These are phyloP conservation scores for Blastobotrys illinoisensis DNA, from an alignment of 1,139 yeast genomes.

Conservation along the genomic window DNA sequence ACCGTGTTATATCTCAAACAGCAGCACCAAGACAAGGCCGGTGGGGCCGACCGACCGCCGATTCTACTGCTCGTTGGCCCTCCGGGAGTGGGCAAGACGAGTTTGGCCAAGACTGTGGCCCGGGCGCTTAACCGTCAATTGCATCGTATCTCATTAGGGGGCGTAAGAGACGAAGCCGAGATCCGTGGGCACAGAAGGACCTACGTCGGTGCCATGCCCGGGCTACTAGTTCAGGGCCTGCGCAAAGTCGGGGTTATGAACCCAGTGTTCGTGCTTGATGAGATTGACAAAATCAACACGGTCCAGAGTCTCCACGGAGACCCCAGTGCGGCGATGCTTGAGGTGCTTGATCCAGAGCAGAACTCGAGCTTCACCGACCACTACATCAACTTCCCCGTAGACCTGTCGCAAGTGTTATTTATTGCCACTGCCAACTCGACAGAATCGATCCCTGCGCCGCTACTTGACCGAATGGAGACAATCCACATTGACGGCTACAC, in stretches of 20 bases:
- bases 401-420: conserved; percentile 75
- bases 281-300: conserved; percentile 76
- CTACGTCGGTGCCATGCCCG: conserved; percentile 93
- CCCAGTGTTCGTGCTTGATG: conserved; percentile 85
- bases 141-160: conserved; percentile 83
- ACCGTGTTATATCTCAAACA: conserved; percentile 65
- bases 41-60: conserved; percentile 47
- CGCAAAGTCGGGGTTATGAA: conserved; percentile 76
- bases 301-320: conserved; percentile 63
- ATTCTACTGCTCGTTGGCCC: conserved; percentile 85
- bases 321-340: conserved; percentile 86
- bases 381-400: conserved; percentile 82
- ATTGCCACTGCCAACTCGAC: conserved; percentile 90
- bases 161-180: conserved; percentile 85
- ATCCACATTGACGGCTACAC: conserved; percentile 80
- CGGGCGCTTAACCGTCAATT: conserved; percentile 71
- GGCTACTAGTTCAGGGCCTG: conserved; percentile 71
- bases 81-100: conserved; percentile 94
- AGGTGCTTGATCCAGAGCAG: conserved; percentile 90
- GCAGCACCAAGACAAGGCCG: conserved; percentile 10
- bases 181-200: conserved; percentile 91
- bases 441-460: conserved; percentile 67
- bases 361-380: conserved; percentile 76
- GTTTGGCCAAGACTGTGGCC: conserved; percentile 83
- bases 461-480: conserved; percentile 81